Evolutionary conservation across 192 early-diverging fungal species (phyloP), one percentile per base, ranked within the genome.

Genomic region (Coemansia aciculifera): DNA sequence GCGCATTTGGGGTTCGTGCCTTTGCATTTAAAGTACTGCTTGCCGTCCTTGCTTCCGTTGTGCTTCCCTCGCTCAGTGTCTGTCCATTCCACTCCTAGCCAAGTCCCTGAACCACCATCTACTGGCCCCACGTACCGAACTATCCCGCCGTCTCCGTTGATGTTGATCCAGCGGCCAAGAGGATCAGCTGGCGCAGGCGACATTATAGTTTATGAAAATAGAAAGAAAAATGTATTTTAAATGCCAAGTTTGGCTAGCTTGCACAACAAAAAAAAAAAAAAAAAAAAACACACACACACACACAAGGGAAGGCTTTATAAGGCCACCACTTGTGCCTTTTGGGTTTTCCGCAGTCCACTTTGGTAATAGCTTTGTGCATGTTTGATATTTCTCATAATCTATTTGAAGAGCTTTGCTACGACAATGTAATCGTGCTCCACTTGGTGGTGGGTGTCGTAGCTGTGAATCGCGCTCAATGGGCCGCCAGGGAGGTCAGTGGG

Each of bases 11-110:
- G 19, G 11, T 42, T 19, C 7, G 0, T 24, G 40, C 60, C 44
- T 29, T 54, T 46, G 12, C 34, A 42, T 11, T 37, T 21, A 17
- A 59, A 34, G 21, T 59, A 44, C 3, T 39, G 21, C 5, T 63
- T 39, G 36, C 40, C 51, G 13, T 59, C 36, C 31, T n/a, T 38
- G 17, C 54, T 44, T 21, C 70, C 85, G 51, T 64, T 24, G 70
- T 86, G 85, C 38, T 84, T 86, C 49, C 85, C 85, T 0, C 79
- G 69, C 7, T 27, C 27, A 1, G 70, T 19, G 29, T 39, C 40
- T 2, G 63, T 60, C 85, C 85, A 86, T 59, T 86, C 82, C 15
- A 86, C 67, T 5, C 85, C 85, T 0, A 78, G 70, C 85, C 85
- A 86, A 9, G 12, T n/a, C 6, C 76, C 79, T 0, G 3, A 12